Evolutionary conservation across 1,284 basidiomycete genomes (phyloP).

Genomic region (Rhodotorula sp.): DNA sequence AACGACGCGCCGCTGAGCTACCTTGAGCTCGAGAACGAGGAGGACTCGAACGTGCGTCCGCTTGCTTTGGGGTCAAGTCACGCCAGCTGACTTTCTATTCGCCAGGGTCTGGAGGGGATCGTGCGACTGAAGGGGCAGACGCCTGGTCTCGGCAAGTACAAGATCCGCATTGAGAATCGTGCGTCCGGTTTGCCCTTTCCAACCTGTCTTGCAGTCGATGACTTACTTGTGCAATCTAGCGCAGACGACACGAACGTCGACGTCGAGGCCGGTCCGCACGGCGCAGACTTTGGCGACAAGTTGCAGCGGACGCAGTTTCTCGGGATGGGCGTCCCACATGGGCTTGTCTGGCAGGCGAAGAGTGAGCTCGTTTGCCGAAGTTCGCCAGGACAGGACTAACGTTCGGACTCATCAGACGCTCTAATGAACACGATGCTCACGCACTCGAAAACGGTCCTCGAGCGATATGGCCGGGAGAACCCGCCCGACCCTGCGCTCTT

Average conservation of each 20-base stretch:
- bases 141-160: conserved; percentile 75
- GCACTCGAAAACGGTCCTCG: conserved; percentile 59
- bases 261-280: conserved; percentile 49
- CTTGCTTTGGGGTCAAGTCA: too few relatives aligned
- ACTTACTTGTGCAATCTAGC: not conserved
- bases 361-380: conserved; percentile 52
- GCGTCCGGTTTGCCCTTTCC: conserved; percentile 7
- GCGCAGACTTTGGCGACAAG: conserved; percentile 61
- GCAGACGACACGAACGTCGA: conserved; percentile 52
- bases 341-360: conserved; percentile 78
- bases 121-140: conserved; percentile 68
- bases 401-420: conserved; percentile 54
- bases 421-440: conserved; percentile 64
- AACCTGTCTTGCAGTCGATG: not conserved
- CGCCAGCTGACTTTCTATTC: not conserved
- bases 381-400: not conserved
- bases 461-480: conserved; percentile 56
- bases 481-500: conserved; percentile 74
- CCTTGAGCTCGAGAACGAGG: conserved; percentile 67
- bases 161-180: conserved; percentile 77
- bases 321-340: conserved; percentile 63
- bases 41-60: conserved; percentile 64
- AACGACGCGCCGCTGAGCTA: conserved; percentile 74
- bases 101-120: conserved; percentile 67
- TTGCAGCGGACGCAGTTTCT: conserved; percentile 70